phyloP scores from a whole-genome alignment of 2,329 filamentous ascomycete genomes.

The Colletotrichum horii region DNA sequence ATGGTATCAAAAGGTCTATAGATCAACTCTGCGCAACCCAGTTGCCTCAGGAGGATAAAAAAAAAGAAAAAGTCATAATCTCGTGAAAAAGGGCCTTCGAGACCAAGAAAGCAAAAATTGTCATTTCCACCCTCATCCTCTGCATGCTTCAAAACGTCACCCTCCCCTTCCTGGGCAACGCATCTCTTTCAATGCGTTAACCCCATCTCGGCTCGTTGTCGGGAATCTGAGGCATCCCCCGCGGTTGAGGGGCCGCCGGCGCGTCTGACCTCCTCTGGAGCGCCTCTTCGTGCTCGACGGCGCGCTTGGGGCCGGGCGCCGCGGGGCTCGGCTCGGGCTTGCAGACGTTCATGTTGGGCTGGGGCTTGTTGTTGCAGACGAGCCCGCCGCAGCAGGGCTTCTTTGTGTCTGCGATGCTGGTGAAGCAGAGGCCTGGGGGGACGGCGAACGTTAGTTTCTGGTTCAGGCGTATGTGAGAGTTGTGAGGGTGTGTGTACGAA shows the following conservation, averaged over 20 bases:
- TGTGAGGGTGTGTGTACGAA: not conserved
- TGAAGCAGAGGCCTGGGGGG: not conserved
- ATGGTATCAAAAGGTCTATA: not conserved
- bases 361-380: not conserved
- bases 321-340: not conserved
- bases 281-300: too few species aligned
- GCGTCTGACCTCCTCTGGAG: not conserved
- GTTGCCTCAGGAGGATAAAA: not conserved
- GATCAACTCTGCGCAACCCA: not conserved
- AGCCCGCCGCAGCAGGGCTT: slow-evolving; percentile 12
- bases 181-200: not conserved
- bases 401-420: not conserved
- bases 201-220: not conserved
- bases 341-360: not conserved
- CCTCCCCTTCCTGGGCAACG: fast-evolving
- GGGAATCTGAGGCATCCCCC: not conserved
- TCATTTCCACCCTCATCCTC: not conserved
- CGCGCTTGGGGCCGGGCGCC: not conserved
- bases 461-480: not conserved
- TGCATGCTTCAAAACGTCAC: not conserved
- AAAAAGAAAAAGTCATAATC: not conserved
- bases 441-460: not conserved
- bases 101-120: not conserved
- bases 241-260: not conserved
- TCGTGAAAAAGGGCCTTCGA: not conserved